These are phyloP conservation scores for Vanderwaltozyma verrucispora DNA, from an alignment of 805 yeast genomes.

Conservation along the genomic window DNA sequence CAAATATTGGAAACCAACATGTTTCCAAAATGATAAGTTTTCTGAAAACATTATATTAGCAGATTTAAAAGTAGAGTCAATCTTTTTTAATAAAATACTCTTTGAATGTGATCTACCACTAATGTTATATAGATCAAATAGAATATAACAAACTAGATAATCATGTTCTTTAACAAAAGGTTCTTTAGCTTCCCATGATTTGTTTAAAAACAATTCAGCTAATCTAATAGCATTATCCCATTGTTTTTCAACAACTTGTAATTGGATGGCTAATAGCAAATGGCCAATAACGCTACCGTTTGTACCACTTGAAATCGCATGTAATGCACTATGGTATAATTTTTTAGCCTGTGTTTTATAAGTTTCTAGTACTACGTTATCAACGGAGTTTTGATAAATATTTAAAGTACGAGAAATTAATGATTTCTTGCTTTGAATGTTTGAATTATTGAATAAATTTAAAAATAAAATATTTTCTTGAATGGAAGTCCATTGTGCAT, in stretches of 20 bases:
- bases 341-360: conserved; percentile 24
- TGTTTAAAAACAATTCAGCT: conserved; percentile 16
- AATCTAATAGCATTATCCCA: conserved; percentile 24
- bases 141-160: conserved; percentile 12
- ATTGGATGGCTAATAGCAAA: conserved; percentile 18
- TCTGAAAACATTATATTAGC: background rate
- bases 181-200: conserved; percentile 2
- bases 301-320: conserved; percentile 13
- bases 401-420: conserved; percentile 17
- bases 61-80: conserved; percentile 1
- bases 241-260: conserved; percentile 19
- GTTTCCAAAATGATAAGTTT: conserved; percentile 19
- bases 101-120: conserved; percentile 17
- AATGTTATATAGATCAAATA: conserved; percentile 19
- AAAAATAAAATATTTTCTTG: conserved; percentile 16
- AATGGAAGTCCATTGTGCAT: conserved; percentile 19
- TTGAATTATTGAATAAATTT: conserved; percentile 19
- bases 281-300: conserved; percentile 16
- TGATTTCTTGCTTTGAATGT: conserved; percentile 10
- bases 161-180: background rate
- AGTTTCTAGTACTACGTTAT: conserved; percentile 18
- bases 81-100: conserved; percentile 10
- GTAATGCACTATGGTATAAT: conserved; percentile 15
- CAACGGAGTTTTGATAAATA: conserved; percentile 16
- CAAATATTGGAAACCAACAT: conserved; percentile 20